Evolutionary conservation across 805 yeast species (phyloP), one percentile per base, ranked within the genome.

Genomic region (Wickerhamiella australiensis): DNA sequence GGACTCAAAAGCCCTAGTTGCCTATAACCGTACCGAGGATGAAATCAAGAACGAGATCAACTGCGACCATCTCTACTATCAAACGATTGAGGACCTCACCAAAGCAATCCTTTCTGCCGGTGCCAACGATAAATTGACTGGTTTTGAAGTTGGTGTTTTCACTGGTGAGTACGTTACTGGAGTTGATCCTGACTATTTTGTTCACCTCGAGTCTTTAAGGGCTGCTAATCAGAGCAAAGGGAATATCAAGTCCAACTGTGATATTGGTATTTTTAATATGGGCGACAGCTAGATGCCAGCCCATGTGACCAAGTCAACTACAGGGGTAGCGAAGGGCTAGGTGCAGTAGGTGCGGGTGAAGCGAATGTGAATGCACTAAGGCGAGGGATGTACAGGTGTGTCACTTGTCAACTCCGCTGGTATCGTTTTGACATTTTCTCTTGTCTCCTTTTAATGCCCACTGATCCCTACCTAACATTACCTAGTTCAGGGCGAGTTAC

Each of bases 101-200:
- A 84, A 76, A 31, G 87, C 96, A 61, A 87, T 96, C 66, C 67
- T 70, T 53, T 67, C 77, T 2, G 62, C 65, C 23, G 51, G 54
- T 46, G 51, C 53, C 35, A 57, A 54, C 17, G 56, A 60, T 13
- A 18, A n/a, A 11, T 70, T 83, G 52, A 69, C 71, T 22, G 76
- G 80, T 36, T 92, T 87, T 60, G 98, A 92, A 69, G 88, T 85
- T 48, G 98, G 98, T 65, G 98, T 92, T 12, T 92, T 92, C 67
- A 92, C 94, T 9, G 98, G 98, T 45, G 68, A 79, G 53, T 92
- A 92, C 65, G 80, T 90, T 53, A 92, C 98, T n/a, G 97, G 97
- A 49, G 82, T 80, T 42, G 95, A 86, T 65, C 82, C 83, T 60
- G 76, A 77, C 43, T 88, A 90, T 65, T 66, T 92, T 51, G 77